A percentile compares a stretch with the other conserved stretches of the same genome.
Conservation (phyloP, 148 eudicot species). For the Pharnaceum exiguum region DNA sequence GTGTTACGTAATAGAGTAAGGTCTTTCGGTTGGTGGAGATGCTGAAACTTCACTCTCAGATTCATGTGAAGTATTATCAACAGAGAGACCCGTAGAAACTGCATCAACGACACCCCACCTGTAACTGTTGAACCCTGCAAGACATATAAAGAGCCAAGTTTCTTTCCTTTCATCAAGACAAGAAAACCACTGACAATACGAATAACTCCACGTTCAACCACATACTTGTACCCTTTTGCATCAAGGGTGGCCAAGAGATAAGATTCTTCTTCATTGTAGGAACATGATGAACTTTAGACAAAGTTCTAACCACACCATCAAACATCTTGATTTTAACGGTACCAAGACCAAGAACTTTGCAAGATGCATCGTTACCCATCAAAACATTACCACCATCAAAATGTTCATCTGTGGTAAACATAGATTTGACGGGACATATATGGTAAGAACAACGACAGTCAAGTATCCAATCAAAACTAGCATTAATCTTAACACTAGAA, state of each 20-base stretch:
- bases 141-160: too few relatives aligned
- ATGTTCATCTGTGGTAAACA: background rate
- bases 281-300: constrained; percentile 2
- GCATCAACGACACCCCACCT: too few relatives aligned
- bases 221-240: background rate
- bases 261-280: constrained; percentile 3
- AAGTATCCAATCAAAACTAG: background rate
- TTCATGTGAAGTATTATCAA: too few relatives aligned
- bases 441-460: constrained; percentile 7
- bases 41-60: too few relatives aligned
- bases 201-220: background rate
- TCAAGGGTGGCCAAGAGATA: constrained; percentile 5
- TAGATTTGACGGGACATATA: background rate
- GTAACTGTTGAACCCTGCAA: background rate
- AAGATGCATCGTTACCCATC: background rate
- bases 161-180: background rate
- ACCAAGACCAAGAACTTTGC: background rate
- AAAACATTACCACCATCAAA: background rate
- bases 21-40: too few relatives aligned
- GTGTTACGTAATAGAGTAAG: too few relatives aligned
- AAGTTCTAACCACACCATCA: background rate
- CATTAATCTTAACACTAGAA: background rate
- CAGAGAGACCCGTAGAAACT: background rate
- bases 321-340: background rate
- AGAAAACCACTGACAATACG: background rate